phyloP scores from a whole-genome alignment of 257 asterid genomes.

The Fraxinus quadrangulata region DNA sequence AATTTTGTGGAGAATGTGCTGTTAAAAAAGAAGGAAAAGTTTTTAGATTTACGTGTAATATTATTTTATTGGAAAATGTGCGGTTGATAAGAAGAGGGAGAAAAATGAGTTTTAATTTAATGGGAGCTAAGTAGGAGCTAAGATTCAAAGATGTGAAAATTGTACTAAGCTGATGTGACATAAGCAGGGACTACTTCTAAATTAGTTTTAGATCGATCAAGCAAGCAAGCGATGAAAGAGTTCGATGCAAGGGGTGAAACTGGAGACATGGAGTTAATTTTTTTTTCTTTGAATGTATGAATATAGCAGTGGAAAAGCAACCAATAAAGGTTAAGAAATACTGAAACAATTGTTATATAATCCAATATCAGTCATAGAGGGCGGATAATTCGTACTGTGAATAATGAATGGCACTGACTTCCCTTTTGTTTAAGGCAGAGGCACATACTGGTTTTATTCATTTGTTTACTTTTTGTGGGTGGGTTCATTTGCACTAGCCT shows the following conservation, averaged over 20 bases:
- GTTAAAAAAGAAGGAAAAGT: too few species aligned
- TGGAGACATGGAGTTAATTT: too few species aligned
- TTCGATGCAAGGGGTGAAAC: too few species aligned
- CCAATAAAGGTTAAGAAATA: background rate
- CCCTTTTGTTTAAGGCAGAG: background rate
- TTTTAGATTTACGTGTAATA: too few species aligned
- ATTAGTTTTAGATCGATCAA: too few species aligned
- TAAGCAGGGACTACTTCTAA: background rate
- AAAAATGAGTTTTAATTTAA: too few species aligned
- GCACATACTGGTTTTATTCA: background rate
- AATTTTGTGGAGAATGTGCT: too few species aligned
- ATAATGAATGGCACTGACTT: background rate
- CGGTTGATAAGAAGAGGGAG: too few species aligned
- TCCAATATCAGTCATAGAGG: background rate
- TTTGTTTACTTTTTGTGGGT: background rate
- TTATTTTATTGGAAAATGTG: too few species aligned
- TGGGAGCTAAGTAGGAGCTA: too few species aligned
- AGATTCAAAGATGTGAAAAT: background rate
- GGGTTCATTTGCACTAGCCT: background rate
- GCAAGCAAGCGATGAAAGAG: background rate
- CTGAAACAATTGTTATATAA: background rate
- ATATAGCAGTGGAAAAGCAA: background rate
- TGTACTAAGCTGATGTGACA: background rate
- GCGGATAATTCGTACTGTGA: background rate
- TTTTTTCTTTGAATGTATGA: too few species aligned